Base-by-base conservation (phyloP, 495 filamentous ascomycete species). In the Neurospora sp. region DNA sequence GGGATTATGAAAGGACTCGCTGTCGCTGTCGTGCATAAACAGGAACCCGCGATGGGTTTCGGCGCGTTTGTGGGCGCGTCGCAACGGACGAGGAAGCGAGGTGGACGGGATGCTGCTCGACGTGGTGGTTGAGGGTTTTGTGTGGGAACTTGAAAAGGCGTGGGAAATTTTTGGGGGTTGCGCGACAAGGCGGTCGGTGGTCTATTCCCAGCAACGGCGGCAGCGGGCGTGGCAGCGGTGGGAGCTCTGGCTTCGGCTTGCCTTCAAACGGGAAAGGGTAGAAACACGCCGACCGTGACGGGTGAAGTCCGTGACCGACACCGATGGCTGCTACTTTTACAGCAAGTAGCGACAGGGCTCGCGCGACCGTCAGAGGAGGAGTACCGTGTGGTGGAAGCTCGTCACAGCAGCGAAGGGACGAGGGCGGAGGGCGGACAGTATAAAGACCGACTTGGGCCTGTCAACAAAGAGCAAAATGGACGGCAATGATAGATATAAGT, bases 101-200 rank as follows among this genome's bases (percentile, higher is more conserved):
- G 54, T 16, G 12, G 54, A 66, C 54, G 54, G 54, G 54, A 9
- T 66, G 54, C 54, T 16, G 54, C 54, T 66, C 54, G 54, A 66
- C 54, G 54, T 66, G 27, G 54, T 35, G 54, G 54, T 66, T 35
- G 54, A 35, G 54, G 59, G 70, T 70, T 69, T 71, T 74, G 73
- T 70, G 73, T 70, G 70, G 72, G 62, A 72, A 72, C 35, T 14
- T 66, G 54, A 7, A 66, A 35, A 66, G 38, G 38, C 70, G 71
- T 72, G 18, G 18, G 42, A 66, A 66, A 71, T 71, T 71, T 74
- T 74, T 54, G 72, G 73, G 73, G 69, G 38, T 62, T 66, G 39
- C 70, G 70, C 70, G 73, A 71, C 54, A 35, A 66, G 54, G 54
- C 54, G 54, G 54, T 66, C 54, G 54, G 54, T 35, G 11, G 27